These are phyloP conservation scores for Citeromyces hawaiiensis DNA, from an alignment of 1,139 yeast species.

Conservation along the genomic window DNA sequence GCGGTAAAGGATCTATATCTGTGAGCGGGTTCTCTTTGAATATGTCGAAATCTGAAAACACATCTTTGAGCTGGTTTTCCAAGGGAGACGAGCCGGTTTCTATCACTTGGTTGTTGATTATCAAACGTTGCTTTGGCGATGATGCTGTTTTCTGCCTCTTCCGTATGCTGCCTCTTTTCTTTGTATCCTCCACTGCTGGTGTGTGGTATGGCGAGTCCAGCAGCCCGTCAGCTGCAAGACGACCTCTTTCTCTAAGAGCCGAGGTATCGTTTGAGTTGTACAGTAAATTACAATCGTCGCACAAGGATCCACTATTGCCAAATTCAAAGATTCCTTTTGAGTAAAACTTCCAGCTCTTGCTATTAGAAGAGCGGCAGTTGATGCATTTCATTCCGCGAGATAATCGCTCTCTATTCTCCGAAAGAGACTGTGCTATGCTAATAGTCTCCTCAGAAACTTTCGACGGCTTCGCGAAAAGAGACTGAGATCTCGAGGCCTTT, in stretches of 20 bases:
- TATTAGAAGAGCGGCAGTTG: constrained; percentile 14
- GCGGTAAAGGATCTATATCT: constrained; percentile 15
- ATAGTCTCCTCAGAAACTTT: constrained; percentile 4
- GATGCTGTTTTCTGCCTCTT: neutral
- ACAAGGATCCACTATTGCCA: constrained; percentile 19
- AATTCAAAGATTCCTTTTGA: constrained; percentile 17
- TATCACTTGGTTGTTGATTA: constrained; percentile 1
- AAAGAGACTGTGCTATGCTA: constrained; percentile 7
- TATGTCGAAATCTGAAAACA: constrained; percentile 1
- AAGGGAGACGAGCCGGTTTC: constrained; percentile 1
- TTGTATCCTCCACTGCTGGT: constrained; percentile 1
- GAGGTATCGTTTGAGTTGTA: constrained; percentile 11
- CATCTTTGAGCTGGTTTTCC: neutral
- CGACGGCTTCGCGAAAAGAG: constrained; percentile 15
- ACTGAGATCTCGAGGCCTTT: constrained; percentile 19
- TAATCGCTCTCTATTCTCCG: constrained; percentile 15
- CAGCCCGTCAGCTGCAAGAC: constrained; percentile 16
- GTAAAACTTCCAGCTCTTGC: constrained; percentile 18
- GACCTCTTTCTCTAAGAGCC: constrained; percentile 15
- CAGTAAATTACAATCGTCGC: constrained; percentile 13
- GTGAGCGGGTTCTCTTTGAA: constrained; percentile 11
- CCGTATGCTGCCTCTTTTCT: neutral
- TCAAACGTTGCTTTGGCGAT: constrained; percentile 1
- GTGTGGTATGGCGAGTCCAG: constrained; percentile 16
- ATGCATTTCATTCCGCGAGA: constrained; percentile 17